These are phyloP conservation scores for Raffaelea arxii DNA, from an alignment of 2,329 filamentous ascomycete genomes.

Conservation along the genomic window DNA sequence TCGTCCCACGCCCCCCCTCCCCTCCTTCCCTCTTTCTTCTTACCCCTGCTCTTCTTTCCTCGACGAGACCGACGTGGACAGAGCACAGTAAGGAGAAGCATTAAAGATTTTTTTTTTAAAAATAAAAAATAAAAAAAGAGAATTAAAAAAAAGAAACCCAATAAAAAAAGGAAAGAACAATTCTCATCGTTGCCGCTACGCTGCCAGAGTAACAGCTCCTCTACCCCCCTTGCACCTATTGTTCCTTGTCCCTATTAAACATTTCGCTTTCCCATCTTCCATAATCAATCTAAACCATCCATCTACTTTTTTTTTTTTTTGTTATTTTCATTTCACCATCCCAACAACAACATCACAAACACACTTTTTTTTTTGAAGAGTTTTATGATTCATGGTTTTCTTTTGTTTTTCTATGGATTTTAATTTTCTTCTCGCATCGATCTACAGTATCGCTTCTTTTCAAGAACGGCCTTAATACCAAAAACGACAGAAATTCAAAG, in stretches of 20 bases:
- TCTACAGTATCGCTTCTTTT: too few species aligned
- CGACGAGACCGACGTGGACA: not conserved
- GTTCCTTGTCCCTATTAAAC: not conserved
- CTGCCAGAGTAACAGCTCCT: not conserved
- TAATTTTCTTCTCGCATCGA: too few species aligned
- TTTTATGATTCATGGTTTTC: too few species aligned
- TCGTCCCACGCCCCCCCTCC: not conserved
- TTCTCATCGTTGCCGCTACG: not conserved
- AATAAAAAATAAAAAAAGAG: slow-evolving; percentile 1
- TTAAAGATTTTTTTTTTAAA: too few species aligned
- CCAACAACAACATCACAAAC: too few species aligned
- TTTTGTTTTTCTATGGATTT: too few species aligned
- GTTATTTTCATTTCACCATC: too few species aligned
- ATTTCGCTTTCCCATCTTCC: not conserved
- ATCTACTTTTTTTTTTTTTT: too few species aligned
- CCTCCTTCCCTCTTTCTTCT: not conserved
- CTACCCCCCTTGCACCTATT: not conserved
- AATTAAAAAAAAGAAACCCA: not conserved
- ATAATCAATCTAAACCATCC: too few species aligned
- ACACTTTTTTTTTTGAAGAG: too few species aligned
- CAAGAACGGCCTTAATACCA: too few species aligned
- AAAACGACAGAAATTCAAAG: too few species aligned
- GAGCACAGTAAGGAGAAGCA: not conserved
- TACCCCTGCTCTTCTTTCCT: not conserved
- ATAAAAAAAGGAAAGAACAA: not conserved